Percentiles rank a stretch among this genome's conserved stretches.
These are phyloP conservation scores for Sordariomycetes sp. DNA, from an alignment of 2,329 filamentous ascomycete genomes.

Conservation along the genomic window DNA sequence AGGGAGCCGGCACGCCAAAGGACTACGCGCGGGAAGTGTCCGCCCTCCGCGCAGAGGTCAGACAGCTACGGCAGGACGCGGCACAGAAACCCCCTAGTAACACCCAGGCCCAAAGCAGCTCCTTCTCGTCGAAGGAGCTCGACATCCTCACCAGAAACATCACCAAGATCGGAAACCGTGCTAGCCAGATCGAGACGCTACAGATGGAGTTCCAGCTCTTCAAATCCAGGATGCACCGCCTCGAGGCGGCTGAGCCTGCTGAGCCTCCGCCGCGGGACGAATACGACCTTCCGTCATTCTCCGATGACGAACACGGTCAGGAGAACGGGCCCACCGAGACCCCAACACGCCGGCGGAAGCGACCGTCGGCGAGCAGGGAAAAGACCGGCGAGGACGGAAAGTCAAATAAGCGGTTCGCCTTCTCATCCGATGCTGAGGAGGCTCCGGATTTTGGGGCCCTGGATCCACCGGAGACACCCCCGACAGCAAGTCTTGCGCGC, in stretches of 20 bases:
- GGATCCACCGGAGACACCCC: not conserved
- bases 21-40: constrained; percentile 19
- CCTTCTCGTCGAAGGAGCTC: constrained; percentile 20
- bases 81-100: constrained; percentile 10
- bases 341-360: constrained; percentile 8
- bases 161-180: constrained; percentile 23
- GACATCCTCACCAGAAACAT: constrained; percentile 28
- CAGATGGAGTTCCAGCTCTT: constrained; percentile 31
- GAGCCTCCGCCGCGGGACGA: constrained; percentile 3
- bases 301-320: not conserved
- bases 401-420: constrained; percentile 13
- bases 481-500: not conserved
- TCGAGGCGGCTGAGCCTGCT: constrained; percentile 14
- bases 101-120: constrained; percentile 1
- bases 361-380: constrained; percentile 9
- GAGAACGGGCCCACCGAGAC: not conserved
- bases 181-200: constrained; percentile 25
- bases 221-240: constrained; percentile 21
- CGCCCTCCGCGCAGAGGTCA: constrained; percentile 20
- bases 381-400: constrained; percentile 8
- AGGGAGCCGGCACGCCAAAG: constrained; percentile 12
- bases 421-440: constrained; percentile 10
- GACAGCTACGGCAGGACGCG: constrained; percentile 17
- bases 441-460: not conserved
- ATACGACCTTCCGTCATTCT: constrained; percentile 3